Base-by-base conservation (phyloP, 2,329 filamentous ascomycete genomes). In the Annulohypoxylon truncatum region DNA sequence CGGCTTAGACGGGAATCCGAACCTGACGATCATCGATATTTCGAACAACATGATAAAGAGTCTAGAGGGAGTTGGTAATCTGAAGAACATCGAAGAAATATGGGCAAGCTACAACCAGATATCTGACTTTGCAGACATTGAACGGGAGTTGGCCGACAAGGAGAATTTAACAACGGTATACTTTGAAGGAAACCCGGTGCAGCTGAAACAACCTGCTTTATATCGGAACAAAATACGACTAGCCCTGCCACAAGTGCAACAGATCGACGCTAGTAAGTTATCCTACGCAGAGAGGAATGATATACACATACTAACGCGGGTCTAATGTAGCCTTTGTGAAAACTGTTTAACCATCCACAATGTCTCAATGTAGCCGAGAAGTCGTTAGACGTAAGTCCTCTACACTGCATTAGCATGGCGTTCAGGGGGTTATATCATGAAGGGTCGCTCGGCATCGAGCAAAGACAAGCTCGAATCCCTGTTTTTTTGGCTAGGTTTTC, bases 221-320 rank as follows among this genome's bases (percentile, higher is more conserved):
- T 99, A 99, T 80, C 85, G 96, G 75, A 98, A 97, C 81, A 99
- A 99, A 81, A 89, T 99, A 44, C 87, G 91, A 64, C 81, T 99
- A 78, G 92, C 94, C 31, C 79, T 99, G 79, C 96, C 96, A 61
- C 91, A 96, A 78, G 83, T 99, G 55, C 87, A 87, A 77, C 94
- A 99, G 83, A 97, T 99, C 77, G 96, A 99, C 87, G 96, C 96
- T 64, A 96, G 95, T 97, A 84, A 89, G 94, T 92, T 92, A 20
- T 42, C 15, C 10, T 8, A 15, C 18, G 2, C 9, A 6, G 0
- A 51, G 4, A 65, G 61, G 24, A 67, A 42, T 9, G 6, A 38
- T 9, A 31, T 4, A 24, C 42, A 6, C 6, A 26, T 44, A 50
- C 66, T 68, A 71, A 73, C 63, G 2, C 12, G 44, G 10, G 5